These are phyloP conservation scores for Dactylella cylindrospora DNA, from an alignment of 2,329 filamentous ascomycete species.

Conservation along the genomic window DNA sequence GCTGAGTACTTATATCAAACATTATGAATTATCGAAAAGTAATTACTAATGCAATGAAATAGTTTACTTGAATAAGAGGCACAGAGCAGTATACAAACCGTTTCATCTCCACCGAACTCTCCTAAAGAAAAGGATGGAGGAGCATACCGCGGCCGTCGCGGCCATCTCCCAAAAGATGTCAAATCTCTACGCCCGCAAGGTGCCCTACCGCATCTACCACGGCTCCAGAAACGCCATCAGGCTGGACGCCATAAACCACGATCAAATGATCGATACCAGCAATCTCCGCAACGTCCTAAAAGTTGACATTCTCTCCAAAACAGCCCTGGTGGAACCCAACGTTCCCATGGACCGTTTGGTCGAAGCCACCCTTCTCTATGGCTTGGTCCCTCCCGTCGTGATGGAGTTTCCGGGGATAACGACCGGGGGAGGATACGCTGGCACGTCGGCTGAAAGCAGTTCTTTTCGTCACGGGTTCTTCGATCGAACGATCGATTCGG, in stretches of 20 bases:
- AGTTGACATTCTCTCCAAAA: slow-evolving; percentile 54
- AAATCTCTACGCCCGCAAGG: slow-evolving; percentile 56
- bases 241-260: slow-evolving; percentile 52
- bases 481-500: slow-evolving; percentile 62
- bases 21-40: too few relatives aligned
- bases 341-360: slow-evolving; percentile 68
- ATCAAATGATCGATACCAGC: slow-evolving; percentile 57
- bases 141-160: slow-evolving; percentile 55
- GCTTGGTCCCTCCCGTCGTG: slow-evolving; percentile 65
- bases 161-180: slow-evolving; percentile 55
- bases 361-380: slow-evolving; percentile 59
- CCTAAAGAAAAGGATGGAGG: too few relatives aligned
- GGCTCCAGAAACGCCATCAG: slow-evolving; percentile 61
- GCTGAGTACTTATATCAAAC: too few relatives aligned
- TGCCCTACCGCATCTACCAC: slow-evolving; percentile 61
- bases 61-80: too few relatives aligned
- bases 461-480: slow-evolving; percentile 69
- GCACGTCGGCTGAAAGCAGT: slow-evolving; percentile 67
- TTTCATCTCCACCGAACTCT: too few relatives aligned
- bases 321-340: slow-evolving; percentile 65
- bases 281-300: slow-evolving; percentile 56
- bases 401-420: slow-evolving; percentile 74
- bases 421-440: slow-evolving; percentile 66
- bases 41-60: too few relatives aligned
- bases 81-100: too few relatives aligned